A percentile compares a stretch with the other conserved stretches of the same genome.
These are phyloP conservation scores for Rubia balearica DNA, from an alignment of 305 asterid genomes.

Conservation along the genomic window DNA sequence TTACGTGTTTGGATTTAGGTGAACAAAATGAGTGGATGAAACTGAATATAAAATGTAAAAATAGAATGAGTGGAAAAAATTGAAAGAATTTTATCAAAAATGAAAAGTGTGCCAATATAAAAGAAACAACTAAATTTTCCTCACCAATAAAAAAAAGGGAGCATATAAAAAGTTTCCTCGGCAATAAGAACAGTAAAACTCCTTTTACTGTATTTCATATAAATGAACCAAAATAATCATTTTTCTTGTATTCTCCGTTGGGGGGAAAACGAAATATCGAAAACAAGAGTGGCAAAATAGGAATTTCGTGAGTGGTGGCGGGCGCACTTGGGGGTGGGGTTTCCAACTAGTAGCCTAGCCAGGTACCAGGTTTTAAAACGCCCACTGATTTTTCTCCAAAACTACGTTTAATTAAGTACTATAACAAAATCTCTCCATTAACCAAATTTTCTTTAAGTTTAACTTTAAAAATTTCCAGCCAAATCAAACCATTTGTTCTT, in stretches of 20 bases:
- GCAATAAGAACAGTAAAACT: too few species aligned
- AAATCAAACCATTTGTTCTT: background rate
- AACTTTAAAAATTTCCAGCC: background rate
- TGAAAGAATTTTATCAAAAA: too few species aligned
- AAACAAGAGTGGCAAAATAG: background rate
- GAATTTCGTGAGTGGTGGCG: background rate
- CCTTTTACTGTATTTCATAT: background rate
- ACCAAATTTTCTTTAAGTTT: background rate
- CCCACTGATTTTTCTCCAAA: slow-evolving; percentile 8
- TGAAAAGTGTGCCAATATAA: too few species aligned
- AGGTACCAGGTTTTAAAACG: slow-evolving; percentile 1
- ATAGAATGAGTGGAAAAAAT: too few species aligned
- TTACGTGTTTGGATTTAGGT: too few species aligned
- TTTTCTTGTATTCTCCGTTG: background rate
- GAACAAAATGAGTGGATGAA: too few species aligned
- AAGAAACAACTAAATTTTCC: too few species aligned
- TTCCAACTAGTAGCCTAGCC: background rate
- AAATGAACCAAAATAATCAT: too few species aligned
- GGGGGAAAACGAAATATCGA: background rate
- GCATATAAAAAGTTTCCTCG: too few species aligned
- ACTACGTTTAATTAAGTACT: background rate
- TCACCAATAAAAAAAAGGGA: too few species aligned
- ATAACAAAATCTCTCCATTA: too few species aligned
- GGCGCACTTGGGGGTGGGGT: background rate
- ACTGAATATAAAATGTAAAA: too few species aligned